Base-by-base conservation (phyloP, 106 monocot species). In the Dioscorea zingiberensis region DNA sequence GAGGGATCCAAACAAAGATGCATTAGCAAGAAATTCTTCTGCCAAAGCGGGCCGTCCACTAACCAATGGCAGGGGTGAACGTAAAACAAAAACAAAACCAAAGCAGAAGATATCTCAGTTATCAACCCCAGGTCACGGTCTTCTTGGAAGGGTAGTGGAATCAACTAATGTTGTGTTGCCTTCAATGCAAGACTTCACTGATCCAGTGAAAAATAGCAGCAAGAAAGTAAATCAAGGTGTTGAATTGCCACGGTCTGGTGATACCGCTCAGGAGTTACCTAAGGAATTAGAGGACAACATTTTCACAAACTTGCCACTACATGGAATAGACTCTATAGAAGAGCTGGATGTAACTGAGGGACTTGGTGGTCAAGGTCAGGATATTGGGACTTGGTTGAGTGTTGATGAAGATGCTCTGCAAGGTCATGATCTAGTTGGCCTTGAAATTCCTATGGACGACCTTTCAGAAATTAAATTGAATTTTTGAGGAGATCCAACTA, bases 381-480 rank as follows among this genome's bases (percentile, higher is more conserved):
- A 97, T 81, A 81, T 97, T 59, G 76, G 74, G 64, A 79, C 91
- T 17, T 97, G 97, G 97, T 65, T 97, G 69, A 88, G 73, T 67
- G 81, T 62, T 62, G 62, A 62, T 62, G 62, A 92, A 19, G 91
- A 88, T 25, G 62, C 38, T 6, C 38, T 88, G 46, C 86, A 78
- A 53, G 97, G 86, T 30, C 70, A 69, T 64, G 97, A 92, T 74
- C 66, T 88, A 45, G 86, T 88, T 47, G 88, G 92, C 38, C 38
- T 38, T 38, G 38, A 38, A 38, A 38, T 94, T 62, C 94, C 94
- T 14, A 84, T 84, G 84, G 94, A 94, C 62, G 90, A 94, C 62
- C 81, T 94, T 27, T 77, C 94, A 55, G 86, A 90, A 1, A 57
- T 94, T 44, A 79, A 84, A 51, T 76, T 94, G 76, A 76, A 80